Base-by-base conservation (phyloP, 805 yeast genomes). In the Cyberlindnera euphorbiae region DNA sequence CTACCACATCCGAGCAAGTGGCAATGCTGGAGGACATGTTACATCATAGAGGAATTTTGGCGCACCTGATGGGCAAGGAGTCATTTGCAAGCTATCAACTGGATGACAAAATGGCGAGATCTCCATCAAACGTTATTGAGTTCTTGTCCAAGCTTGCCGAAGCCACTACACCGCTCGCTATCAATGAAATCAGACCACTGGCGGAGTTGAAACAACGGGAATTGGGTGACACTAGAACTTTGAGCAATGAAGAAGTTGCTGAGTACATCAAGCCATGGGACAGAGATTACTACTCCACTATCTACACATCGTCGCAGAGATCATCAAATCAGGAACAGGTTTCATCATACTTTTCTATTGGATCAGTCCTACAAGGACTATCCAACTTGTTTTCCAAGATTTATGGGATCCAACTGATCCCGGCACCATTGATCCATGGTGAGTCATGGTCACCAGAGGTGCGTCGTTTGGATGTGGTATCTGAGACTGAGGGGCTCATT, bases 401-500 rank as follows among this genome's bases (percentile, higher is more conserved):
- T 17, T 93, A 88, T 56, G 94, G 94, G 0, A 78, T 93, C 24
- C 67, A 74, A 38, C 71, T 93, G 29, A 73, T 74, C 15, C 93
- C 96, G 0, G 80, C 68, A 5, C 67, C 71, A 14, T 66, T 84
- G 0, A 50, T 63, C 17, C 55, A 64, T 3, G 95, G 94, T 2
- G 97, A 93, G 57, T 81, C 86, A 0, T 93, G 98, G 97, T 77
- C 80, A 24, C 67, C 73, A 13, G 93, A 84, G 45, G 97, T 93
- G 4, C 71, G 96, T 34, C 80, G 86, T 48, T 63, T 93, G 19
- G 76, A 82, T 44, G 95, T 86, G 7, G 72, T 76, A 26, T 79
- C 85, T 42, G 80, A 79, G 25, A 58, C 62, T 0, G 71, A 76
- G 23, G 82, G 79, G 0, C 55, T 79, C 18, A 69, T 84, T 28